Percentiles rank a stretch among this genome's conserved stretches.
Evolutionary conservation across 2,329 filamentous ascomycete genomes (phyloP).

Genomic region (Malbranchea zuffiana): DNA sequence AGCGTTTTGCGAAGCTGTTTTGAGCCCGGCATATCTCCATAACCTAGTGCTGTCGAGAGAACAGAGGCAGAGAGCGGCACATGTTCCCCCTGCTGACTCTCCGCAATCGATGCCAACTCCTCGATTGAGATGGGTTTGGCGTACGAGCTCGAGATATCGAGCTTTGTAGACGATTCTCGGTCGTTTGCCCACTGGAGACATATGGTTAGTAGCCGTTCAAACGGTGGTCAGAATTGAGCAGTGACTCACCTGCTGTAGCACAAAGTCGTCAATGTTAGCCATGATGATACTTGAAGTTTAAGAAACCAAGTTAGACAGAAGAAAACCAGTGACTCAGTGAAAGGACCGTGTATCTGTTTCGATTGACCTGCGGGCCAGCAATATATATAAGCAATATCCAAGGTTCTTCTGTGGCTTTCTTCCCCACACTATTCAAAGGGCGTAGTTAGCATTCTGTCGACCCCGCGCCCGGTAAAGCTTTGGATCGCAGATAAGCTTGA

Average conservation of each 20-base stretch:
- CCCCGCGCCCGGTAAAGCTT: too few species aligned
- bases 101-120: slow-evolving; percentile 42
- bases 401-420: too few species aligned
- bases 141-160: slow-evolving; percentile 49
- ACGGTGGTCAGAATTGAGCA: neutral
- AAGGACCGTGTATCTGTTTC: too few species aligned
- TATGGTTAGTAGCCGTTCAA: too few species aligned
- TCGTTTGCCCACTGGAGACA: slow-evolving; percentile 48
- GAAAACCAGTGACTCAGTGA: too few species aligned
- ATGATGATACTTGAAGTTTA: too few species aligned
- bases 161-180: slow-evolving; percentile 42
- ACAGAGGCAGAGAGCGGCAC: slow-evolving; percentile 30
- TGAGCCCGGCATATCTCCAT: slow-evolving; percentile 63
- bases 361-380: too few species aligned
- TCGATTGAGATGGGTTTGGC: slow-evolving; percentile 46
- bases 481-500: too few species aligned
- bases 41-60: slow-evolving; percentile 51
- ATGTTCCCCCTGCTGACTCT: slow-evolving; percentile 37
- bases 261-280: slow-evolving; percentile 5
- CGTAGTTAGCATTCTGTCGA: too few species aligned
- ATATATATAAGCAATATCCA: too few species aligned
- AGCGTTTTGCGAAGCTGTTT: slow-evolving; percentile 53
- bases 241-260: slow-evolving; percentile 3
- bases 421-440: too few species aligned
- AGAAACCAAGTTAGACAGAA: too few species aligned